Evolutionary conservation across 2,329 filamentous ascomycete genomes (phyloP), one percentile per base, ranked within the genome.

Genomic region (Ascochyta koolunga): DNA sequence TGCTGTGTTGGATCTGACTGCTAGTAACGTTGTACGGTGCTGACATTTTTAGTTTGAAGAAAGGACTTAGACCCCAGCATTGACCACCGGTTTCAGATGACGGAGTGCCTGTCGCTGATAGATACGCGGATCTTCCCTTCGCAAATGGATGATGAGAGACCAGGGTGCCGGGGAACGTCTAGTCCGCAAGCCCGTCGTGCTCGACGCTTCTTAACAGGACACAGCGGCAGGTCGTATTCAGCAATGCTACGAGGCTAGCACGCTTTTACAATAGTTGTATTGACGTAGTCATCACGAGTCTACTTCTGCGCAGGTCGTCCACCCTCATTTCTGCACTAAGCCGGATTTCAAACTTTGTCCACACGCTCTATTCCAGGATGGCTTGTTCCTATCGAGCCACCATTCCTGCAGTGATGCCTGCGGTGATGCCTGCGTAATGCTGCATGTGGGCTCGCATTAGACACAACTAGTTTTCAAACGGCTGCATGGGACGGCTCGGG

Each of bases 401-500:
- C 19, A 42, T 18, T 22, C 48, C 47, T 42, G 24, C 46, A 33
- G 43, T 51, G 48, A 52, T 48, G 48, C 43, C 36, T 56, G 24
- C 46, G 43, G 39, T 51, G 48, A 56, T 48, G 48, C 44, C 38
- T 56, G 44, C 54, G 43, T 45, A 21, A 44, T 35, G 36, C 41
- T 51, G 49, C 54, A 52, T 45, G 35, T 46, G 31, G 31, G 43
- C 43, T 49, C 29, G 27, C 54, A 36, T 49, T 56, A 56, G n/a
- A 40, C n/a, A 32, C 36, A 22, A 37, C 29, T 15, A 21, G 15
- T 48, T 40, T 27, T 21, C 42, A 39, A 52, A 52, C 53, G 48
- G 47, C 47, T 47, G 53, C 47, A 56, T 51, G 42, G 47, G 48
- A 48, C 48, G 48, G 43, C 44, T 56, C 48, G 43, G 48, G 40